Percentiles rank a stretch among this genome's conserved stretches.
Conservation (phyloP, 2,329 filamentous ascomycete genomes). For the Rhinocladiella mackenziei region DNA sequence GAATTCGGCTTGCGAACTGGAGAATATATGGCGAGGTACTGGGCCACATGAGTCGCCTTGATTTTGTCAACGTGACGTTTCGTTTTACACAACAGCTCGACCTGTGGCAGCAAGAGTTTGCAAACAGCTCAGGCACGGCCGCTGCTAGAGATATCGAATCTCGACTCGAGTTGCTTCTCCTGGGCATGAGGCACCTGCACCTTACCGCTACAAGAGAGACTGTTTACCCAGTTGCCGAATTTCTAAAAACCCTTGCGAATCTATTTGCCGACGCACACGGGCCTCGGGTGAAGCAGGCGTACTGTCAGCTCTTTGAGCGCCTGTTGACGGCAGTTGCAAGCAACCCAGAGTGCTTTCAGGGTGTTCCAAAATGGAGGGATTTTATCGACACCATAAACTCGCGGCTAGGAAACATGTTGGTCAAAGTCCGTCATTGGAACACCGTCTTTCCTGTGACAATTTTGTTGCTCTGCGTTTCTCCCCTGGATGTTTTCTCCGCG, state of each 20-base stretch:
- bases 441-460: conserved; percentile 84
- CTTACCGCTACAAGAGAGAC: conserved; percentile 70
- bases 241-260: conserved; percentile 74
- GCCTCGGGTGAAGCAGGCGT: conserved; percentile 84
- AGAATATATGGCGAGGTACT: conserved; percentile 87
- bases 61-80: conserved; percentile 77
- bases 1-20: conserved; percentile 90
- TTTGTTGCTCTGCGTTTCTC: conserved; percentile 81
- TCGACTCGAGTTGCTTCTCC: conserved; percentile 79
- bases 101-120: conserved; percentile 69
- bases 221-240: conserved; percentile 59
- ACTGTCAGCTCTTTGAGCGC: conserved; percentile 86
- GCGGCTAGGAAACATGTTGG: conserved; percentile 75
- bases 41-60: conserved; percentile 92
- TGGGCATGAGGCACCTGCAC: conserved; percentile 85
- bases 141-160: conserved; percentile 67
- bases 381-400: conserved; percentile 75
- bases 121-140: conserved; percentile 57
- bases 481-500: conserved; percentile 72
- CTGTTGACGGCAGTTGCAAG: conserved; percentile 83
- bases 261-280: conserved; percentile 84
- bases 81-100: conserved; percentile 81
- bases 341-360: conserved; percentile 71
- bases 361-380: conserved; percentile 78
- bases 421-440: conserved; percentile 88